A percentile compares a stretch with the other conserved stretches of the same genome.
Conservation (phyloP, 2,329 filamentous ascomycete species). For the Xylaria sp. region DNA sequence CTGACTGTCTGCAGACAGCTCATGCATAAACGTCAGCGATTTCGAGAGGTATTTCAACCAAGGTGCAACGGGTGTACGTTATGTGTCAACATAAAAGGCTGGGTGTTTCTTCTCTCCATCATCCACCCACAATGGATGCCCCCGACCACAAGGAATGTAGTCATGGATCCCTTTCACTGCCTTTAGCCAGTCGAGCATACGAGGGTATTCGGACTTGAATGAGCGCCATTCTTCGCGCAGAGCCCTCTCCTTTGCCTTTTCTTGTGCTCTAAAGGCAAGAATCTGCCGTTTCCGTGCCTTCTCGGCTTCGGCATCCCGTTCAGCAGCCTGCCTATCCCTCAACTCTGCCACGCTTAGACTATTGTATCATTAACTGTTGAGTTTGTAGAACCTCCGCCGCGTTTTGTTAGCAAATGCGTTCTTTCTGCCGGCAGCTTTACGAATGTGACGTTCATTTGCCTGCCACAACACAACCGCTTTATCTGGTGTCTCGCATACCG, state of each 20-base stretch:
- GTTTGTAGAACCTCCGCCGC: neutral
- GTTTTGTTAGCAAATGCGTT: neutral
- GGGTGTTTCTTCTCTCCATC: no score
- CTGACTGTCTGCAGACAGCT: no score
- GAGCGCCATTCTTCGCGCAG: neutral
- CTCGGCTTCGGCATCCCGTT: neutral
- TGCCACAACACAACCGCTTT: neutral
- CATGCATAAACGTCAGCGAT: no score
- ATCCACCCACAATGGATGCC: no score
- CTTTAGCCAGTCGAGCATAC: no score
- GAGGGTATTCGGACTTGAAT: neutral
- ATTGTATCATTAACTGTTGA: neutral
- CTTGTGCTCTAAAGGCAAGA: neutral
- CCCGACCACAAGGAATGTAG: no score
- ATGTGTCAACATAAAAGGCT: no score
- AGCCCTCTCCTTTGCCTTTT: neutral
- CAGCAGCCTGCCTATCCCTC: neutral
- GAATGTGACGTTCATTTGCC: neutral
- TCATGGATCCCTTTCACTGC: no score
- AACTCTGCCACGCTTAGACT: neutral
- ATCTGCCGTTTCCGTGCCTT: neutral
- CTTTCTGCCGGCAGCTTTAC: neutral
- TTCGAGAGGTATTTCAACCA: no score
- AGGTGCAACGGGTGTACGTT: no score
- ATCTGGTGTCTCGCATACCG: neutral